phyloP scores from a whole-genome alignment of 495 filamentous ascomycete species.

The Pyrenopolyporus hunteri region DNA sequence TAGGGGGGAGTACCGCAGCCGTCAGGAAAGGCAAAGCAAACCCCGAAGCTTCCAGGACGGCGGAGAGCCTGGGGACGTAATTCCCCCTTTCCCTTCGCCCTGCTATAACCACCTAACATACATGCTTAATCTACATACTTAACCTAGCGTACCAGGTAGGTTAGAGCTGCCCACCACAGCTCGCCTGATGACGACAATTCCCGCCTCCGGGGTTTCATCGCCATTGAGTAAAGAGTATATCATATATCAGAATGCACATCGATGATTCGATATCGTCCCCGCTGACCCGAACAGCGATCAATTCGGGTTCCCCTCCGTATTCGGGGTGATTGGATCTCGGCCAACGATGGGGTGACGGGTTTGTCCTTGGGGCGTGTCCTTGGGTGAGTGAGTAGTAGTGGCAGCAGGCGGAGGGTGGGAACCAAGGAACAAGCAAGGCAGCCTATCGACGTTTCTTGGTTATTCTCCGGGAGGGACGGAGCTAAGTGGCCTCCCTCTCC shows the following conservation, averaged over 20 bases:
- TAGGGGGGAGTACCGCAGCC: conserved; percentile 9
- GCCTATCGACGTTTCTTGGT: conserved; percentile 28
- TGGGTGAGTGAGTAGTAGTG: background rate
- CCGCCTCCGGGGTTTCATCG: conserved; percentile 14
- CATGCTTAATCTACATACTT: no score
- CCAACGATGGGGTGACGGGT: conserved; percentile 21
- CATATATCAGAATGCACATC: conserved; percentile 36
- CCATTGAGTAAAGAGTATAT: conserved; percentile 24
- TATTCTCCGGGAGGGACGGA: conserved; percentile 29
- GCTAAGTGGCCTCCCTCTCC: conserved; percentile 10
- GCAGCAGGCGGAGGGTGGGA: conserved; percentile 1
- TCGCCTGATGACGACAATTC: conserved; percentile 9
- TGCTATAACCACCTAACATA: conserved; percentile 2
- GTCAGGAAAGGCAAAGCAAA: conserved; percentile 9
- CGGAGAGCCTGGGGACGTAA: background rate
- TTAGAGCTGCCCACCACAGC: background rate
- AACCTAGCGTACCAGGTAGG: no score
- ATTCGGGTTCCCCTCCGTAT: conserved; percentile 23
- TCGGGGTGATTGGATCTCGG: conserved; percentile 35
- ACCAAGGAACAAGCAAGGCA: conserved; percentile 1
- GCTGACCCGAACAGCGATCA: conserved; percentile 11
- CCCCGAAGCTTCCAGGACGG: conserved; percentile 25
- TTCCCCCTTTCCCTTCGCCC: conserved; percentile 2
- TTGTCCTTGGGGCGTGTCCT: conserved; percentile 4
- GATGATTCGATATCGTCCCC: conserved; percentile 30